These are phyloP conservation scores for Crucibulum laeve DNA, from an alignment of 768 basidiomycete species.

Conservation along the genomic window DNA sequence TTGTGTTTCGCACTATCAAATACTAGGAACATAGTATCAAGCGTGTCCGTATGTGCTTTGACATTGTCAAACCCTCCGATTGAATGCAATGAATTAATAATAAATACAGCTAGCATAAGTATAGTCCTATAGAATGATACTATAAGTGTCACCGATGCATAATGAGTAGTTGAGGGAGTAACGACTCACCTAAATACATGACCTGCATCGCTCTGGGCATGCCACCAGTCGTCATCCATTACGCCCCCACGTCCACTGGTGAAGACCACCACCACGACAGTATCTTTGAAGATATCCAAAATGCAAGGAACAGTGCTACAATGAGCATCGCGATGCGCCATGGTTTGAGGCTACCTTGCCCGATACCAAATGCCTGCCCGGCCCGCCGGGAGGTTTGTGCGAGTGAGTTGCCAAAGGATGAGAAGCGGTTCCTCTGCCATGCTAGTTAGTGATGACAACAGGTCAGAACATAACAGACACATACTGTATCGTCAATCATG, in stretches of 20 bases:
- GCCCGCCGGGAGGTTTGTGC: slow-evolving; percentile 67
- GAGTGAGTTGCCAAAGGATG: slow-evolving; percentile 57
- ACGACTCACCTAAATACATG: background rate
- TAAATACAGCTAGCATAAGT: too few relatives aligned
- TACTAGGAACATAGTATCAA: too few relatives aligned
- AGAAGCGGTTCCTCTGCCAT: slow-evolving; percentile 62
- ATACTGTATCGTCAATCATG: slow-evolving; percentile 71
- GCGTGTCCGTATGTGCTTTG: too few relatives aligned
- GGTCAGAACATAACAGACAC: slow-evolving; percentile 14
- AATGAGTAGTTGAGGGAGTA: too few relatives aligned
- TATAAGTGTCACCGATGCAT: too few relatives aligned
- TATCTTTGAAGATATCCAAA: slow-evolving; percentile 55
- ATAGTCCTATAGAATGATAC: too few relatives aligned
- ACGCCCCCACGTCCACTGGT: slow-evolving; percentile 4
- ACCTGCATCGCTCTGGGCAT: too few relatives aligned
- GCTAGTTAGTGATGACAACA: slow-evolving; percentile 1
- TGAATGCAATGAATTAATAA: too few relatives aligned
- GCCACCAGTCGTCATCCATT: too few relatives aligned
- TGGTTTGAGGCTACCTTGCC: slow-evolving; percentile 61
- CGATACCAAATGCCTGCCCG: slow-evolving; percentile 70
- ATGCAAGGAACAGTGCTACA: slow-evolving; percentile 45
- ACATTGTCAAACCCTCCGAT: too few relatives aligned
- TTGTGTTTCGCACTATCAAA: too few relatives aligned
- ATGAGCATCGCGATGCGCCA: slow-evolving; percentile 64
- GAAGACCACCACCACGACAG: slow-evolving; percentile 42